phyloP scores from a whole-genome alignment of 2,329 filamentous ascomycete species.

The Stemphylium lycopersici region DNA sequence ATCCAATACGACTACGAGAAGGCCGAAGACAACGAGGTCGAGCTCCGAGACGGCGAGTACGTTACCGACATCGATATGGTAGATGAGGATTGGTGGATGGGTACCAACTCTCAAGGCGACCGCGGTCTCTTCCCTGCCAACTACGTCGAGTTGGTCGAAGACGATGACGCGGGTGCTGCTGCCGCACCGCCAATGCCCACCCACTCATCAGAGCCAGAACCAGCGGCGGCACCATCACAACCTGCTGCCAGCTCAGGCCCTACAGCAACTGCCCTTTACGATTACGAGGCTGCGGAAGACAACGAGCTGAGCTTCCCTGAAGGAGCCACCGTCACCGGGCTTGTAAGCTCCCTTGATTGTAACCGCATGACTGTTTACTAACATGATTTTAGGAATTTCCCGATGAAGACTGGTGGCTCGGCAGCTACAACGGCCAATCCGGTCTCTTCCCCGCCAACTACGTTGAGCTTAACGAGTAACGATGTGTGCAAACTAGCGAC shows the following conservation, averaged over 20 bases:
- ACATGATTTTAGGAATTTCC: constrained; percentile 76
- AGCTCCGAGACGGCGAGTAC: constrained; percentile 84
- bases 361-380: constrained; percentile 9
- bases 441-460: constrained; percentile 76
- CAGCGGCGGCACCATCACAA: constrained; percentile 40
- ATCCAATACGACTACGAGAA: constrained; percentile 97
- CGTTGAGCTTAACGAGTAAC: constrained; percentile 47
- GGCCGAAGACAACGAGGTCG: constrained; percentile 95
- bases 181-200: constrained; percentile 46
- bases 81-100: constrained; percentile 99
- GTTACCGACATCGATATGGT: constrained; percentile 96
- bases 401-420: constrained; percentile 99
- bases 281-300: constrained; percentile 96
- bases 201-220: constrained; percentile 49
- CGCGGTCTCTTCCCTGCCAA: constrained; percentile 94
- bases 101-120: constrained; percentile 83
- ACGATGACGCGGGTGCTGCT: constrained; percentile 44
- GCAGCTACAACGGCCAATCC: constrained; percentile 76
- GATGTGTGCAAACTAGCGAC: not conserved
- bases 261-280: constrained; percentile 85
- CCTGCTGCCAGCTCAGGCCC: constrained; percentile 57
- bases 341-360: constrained; percentile 62
- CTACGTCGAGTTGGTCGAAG: constrained; percentile 87
- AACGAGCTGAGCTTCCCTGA: constrained; percentile 89
- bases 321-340: constrained; percentile 76